These are phyloP conservation scores for Xylaria intraflava DNA, from an alignment of 495 filamentous ascomycete species.

Conservation along the genomic window DNA sequence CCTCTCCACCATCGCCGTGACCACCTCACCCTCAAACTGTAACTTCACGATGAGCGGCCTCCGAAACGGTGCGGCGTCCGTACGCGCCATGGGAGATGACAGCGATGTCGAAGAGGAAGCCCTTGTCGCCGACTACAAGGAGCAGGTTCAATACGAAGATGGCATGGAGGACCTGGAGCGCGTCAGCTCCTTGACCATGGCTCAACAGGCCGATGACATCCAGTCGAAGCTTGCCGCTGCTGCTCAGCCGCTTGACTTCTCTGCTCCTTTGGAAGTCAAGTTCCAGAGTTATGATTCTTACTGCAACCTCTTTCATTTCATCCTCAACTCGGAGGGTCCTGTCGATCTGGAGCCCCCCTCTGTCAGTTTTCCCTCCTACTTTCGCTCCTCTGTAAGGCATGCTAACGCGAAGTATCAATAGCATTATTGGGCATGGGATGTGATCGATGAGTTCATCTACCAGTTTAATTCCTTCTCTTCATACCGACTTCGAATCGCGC, in stretches of 20 bases:
- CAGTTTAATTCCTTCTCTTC: conserved; percentile 99
- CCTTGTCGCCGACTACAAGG: conserved; percentile 85
- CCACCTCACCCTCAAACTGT: conserved; percentile 7
- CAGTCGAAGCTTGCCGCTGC: conserved; percentile 83
- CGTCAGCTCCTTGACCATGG: conserved; percentile 45
- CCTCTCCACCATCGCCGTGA: conserved; percentile 9
- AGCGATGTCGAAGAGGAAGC: conserved; percentile 93
- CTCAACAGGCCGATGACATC: conserved; percentile 66
- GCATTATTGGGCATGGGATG: conserved; percentile 99
- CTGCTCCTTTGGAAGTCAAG: conserved; percentile 88
- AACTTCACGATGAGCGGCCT: conserved; percentile 41
- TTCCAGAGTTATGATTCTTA: conserved; percentile 99
- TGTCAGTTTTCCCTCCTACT: conserved; percentile 49
- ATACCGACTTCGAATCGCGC: conserved; percentile 85
- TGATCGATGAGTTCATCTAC: conserved; percentile 99
- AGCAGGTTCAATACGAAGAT: conserved; percentile 88
- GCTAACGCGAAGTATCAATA: conserved; percentile 36
- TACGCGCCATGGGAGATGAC: conserved; percentile 61
- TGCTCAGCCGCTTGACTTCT: conserved; percentile 90
- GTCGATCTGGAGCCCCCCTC: conserved; percentile 94
- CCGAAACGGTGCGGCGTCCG: conserved; percentile 44
- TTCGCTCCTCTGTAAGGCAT: background rate
- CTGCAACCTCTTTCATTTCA: conserved; percentile 97
- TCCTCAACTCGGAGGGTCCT: conserved; percentile 95
- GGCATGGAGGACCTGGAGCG: conserved; percentile 71